Conservation (phyloP, 768 basidiomycete species). For the Imleria badia region DNA sequence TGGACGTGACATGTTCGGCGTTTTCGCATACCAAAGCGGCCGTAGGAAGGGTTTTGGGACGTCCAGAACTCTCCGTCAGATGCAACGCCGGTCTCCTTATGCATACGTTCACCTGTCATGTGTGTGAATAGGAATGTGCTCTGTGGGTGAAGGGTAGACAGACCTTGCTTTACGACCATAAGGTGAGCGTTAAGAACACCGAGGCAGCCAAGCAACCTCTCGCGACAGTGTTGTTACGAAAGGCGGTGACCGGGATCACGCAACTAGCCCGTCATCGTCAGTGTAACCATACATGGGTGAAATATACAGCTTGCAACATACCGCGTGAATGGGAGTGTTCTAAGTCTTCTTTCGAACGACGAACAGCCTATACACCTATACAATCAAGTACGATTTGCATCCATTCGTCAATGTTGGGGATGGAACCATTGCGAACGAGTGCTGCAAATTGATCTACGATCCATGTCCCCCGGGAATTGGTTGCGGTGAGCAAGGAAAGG, state of each 20-base stretch:
- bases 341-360: constrained; percentile 68
- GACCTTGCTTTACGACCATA: constrained; percentile 52
- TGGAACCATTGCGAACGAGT: constrained; percentile 73
- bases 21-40: constrained; percentile 61
- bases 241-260: constrained; percentile 59
- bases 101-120: constrained; percentile 42
- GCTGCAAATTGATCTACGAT: constrained; percentile 80
- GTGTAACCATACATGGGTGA: neutral
- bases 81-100: constrained; percentile 59
- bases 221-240: constrained; percentile 70
- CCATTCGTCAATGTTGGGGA: constrained; percentile 82
- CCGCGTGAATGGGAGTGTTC: constrained; percentile 58
- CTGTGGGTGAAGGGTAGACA: constrained; percentile 7
- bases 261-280: constrained; percentile 38
- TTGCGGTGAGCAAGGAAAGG: constrained; percentile 56
- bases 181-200: constrained; percentile 68
- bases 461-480: constrained; percentile 71
- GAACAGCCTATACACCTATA: constrained; percentile 80
- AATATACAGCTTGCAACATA: constrained; percentile 37
- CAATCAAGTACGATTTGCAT: constrained; percentile 77
- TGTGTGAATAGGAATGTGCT: constrained; percentile 1
- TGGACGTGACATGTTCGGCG: constrained; percentile 63
- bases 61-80: constrained; percentile 82
- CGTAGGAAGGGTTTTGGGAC: constrained; percentile 56
- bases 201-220: constrained; percentile 68